Percentiles rank a stretch among this genome's conserved stretches.
Evolutionary conservation across 495 filamentous ascomycete species (phyloP).

Genomic region (Trichoderma asperelloides): DNA sequence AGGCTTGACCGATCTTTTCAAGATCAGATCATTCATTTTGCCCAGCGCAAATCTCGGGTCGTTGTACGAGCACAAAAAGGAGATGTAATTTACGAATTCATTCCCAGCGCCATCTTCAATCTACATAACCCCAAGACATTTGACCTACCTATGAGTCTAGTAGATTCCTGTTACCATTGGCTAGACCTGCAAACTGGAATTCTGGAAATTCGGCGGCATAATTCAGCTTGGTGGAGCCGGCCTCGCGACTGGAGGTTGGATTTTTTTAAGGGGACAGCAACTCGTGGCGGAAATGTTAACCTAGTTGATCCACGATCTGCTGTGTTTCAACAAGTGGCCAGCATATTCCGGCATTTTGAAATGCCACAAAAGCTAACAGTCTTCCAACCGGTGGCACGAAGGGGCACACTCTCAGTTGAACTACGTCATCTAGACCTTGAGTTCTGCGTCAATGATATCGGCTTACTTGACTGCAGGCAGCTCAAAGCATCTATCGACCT

Average conservation of each 20-base stretch:
- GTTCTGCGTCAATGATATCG: slow-evolving; percentile 23
- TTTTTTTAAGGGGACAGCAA: background rate
- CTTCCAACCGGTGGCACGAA: background rate
- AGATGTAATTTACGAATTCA: slow-evolving; percentile 21
- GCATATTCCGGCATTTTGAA: background rate
- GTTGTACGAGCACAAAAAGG: slow-evolving; percentile 27
- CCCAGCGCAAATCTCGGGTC: slow-evolving; percentile 23
- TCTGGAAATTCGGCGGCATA: slow-evolving; percentile 21
- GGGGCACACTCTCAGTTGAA: background rate
- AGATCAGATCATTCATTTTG: slow-evolving; percentile 33
- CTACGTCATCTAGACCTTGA: slow-evolving; percentile 26
- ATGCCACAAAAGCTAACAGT: background rate
- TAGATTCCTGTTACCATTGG: slow-evolving; percentile 51
- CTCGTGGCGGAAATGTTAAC: background rate
- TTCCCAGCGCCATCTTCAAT: slow-evolving; percentile 25
- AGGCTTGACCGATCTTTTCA: background rate
- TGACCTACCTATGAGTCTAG: slow-evolving; percentile 43
- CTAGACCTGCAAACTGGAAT: slow-evolving; percentile 17
- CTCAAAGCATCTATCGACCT: slow-evolving; percentile 38
- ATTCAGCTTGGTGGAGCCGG: background rate
- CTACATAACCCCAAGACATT: slow-evolving; percentile 10
- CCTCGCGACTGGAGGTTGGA: background rate
- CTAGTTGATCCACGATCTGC: background rate
- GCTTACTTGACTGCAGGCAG: slow-evolving; percentile 34
- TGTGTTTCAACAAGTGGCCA: background rate